Evolutionary conservation across 2,329 filamentous ascomycete genomes (phyloP).

Genomic region (Colletotrichum spinosum): DNA sequence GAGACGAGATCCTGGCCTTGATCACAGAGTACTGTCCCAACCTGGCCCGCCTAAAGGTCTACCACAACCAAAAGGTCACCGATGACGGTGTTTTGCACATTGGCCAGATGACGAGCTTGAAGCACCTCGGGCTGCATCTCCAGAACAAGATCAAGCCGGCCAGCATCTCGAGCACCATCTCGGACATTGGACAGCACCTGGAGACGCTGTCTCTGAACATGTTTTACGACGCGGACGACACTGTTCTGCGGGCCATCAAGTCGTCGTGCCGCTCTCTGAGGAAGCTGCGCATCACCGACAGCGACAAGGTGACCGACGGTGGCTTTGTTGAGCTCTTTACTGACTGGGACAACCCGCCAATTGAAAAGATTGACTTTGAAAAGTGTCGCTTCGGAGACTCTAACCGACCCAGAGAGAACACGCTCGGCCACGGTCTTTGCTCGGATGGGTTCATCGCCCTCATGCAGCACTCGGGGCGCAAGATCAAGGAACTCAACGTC

Average conservation of each 20-base stretch:
- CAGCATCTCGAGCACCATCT: constrained; percentile 71
- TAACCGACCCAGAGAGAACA: constrained; percentile 72
- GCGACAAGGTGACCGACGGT: constrained; percentile 78
- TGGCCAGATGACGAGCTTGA: constrained; percentile 69
- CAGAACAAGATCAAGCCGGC: constrained; percentile 66
- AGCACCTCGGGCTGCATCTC: constrained; percentile 81
- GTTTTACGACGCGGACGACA: constrained; percentile 75
- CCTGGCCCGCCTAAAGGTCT: constrained; percentile 81
- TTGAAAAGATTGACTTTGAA: constrained; percentile 79
- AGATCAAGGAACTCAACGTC: constrained; percentile 78
- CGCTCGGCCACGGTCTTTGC: constrained; percentile 77
- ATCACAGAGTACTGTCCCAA: constrained; percentile 74
- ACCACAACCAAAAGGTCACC: constrained; percentile 81
- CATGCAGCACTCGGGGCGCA: constrained; percentile 83
- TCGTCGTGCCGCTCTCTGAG: constrained; percentile 72
- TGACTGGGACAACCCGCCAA: constrained; percentile 78
- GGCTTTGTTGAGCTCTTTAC: constrained; percentile 80
- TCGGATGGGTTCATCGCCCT: constrained; percentile 81
- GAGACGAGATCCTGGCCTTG: constrained; percentile 74
- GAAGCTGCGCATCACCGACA: constrained; percentile 87
- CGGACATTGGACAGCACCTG: constrained; percentile 72
- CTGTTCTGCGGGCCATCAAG: constrained; percentile 78
- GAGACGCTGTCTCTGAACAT: constrained; percentile 81
- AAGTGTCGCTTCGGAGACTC: constrained; percentile 84
- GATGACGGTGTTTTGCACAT: constrained; percentile 75